These are phyloP conservation scores for Moniliella sp. DNA, from an alignment of 1,284 basidiomycete genomes.

Conservation along the genomic window DNA sequence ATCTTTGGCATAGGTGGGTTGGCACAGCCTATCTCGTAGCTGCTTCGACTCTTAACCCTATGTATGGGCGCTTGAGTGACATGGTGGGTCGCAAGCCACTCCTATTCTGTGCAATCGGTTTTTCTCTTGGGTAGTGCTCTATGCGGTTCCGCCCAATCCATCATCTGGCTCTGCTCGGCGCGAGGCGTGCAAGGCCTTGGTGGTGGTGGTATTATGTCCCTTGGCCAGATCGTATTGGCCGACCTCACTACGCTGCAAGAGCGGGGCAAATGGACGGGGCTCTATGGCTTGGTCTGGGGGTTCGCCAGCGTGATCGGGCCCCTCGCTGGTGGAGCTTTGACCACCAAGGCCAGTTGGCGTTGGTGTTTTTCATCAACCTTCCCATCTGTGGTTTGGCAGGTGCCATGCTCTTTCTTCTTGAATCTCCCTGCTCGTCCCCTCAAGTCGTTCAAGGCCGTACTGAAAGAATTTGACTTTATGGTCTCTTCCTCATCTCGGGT, in stretches of 20 bases:
- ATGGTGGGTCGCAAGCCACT: constrained; percentile 45
- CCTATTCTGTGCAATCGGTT: constrained; percentile 47
- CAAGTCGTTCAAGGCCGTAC: too few species aligned
- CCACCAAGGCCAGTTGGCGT: constrained; percentile 14
- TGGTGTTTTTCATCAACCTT: constrained; percentile 23
- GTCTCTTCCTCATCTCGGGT: constrained; percentile 22
- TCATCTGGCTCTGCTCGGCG: constrained; percentile 51
- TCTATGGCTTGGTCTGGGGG: too few species aligned
- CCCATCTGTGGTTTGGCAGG: constrained; percentile 7
- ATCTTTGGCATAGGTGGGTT: too few species aligned
- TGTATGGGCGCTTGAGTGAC: constrained; percentile 26
- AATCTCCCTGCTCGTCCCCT: constrained; percentile 1
- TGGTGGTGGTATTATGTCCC: constrained; percentile 46
- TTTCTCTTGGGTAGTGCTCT: constrained; percentile 62
- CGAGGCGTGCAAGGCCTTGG: constrained; percentile 64
- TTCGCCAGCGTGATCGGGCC: too few species aligned
- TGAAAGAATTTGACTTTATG: constrained; percentile 1
- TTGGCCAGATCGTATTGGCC: constrained; percentile 51
- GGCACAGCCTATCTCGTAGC: constrained; percentile 36
- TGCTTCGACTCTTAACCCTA: constrained; percentile 33
- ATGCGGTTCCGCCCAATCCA: constrained; percentile 57
- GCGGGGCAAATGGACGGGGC: too few species aligned
- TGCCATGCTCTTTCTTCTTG: constrained; percentile 10
- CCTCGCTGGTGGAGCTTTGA: constrained; percentile 13
- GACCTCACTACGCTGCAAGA: constrained; percentile 50